These are phyloP conservation scores for Leishmania major DNA, from an alignment of 208 protist species.

Conservation along the genomic window DNA sequence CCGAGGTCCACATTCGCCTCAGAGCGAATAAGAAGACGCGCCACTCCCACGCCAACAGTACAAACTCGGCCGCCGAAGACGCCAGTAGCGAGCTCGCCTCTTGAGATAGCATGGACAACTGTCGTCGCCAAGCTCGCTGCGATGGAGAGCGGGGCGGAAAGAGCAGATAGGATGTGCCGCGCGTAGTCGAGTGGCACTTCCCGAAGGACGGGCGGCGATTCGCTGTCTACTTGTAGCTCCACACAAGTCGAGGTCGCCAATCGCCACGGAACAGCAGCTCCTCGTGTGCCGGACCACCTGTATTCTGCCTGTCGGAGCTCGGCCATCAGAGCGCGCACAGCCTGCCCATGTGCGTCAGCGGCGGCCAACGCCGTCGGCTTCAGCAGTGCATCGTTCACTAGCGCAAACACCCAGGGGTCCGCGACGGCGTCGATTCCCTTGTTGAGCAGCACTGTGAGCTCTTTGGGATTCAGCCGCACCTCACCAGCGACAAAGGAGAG, in stretches of 20 bases:
- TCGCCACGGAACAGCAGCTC: background rate
- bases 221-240: background rate
- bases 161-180: constrained; percentile 20
- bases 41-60: constrained; percentile 21
- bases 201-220: background rate
- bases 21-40: constrained; percentile 23
- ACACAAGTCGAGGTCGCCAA: background rate
- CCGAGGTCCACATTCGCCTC: constrained; percentile 16
- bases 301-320: constrained; percentile 7
- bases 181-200: constrained; percentile 10
- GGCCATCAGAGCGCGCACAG: background rate
- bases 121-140: background rate
- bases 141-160: background rate
- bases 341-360: background rate
- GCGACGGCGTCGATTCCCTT: constrained; percentile 48
- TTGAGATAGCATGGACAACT: background rate
- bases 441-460: constrained; percentile 40
- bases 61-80: constrained; percentile 13
- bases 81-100: background rate
- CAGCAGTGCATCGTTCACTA: constrained; percentile 55
- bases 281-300: background rate
- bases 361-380: constrained; percentile 31
- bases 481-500: constrained; percentile 52
- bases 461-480: constrained; percentile 34
- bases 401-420: constrained; percentile 47